A percentile compares a stretch with the other conserved stretches of the same genome.
Conservation (phyloP, 148 eudicot genomes). For the Agrostemma githago region DNA sequence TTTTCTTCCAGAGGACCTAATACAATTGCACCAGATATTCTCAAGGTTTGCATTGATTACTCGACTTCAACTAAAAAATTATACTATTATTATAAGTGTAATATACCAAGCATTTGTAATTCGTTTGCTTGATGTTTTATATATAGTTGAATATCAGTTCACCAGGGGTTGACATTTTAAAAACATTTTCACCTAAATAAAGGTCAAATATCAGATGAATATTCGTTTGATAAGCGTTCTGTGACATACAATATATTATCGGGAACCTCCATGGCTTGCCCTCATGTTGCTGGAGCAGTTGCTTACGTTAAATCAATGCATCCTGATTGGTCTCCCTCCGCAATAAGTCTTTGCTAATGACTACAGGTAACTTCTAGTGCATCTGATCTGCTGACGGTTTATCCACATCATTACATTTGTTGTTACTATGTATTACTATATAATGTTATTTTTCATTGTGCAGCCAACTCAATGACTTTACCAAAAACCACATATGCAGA, state of each 20-base stretch:
- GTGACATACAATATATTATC: constrained; percentile 38
- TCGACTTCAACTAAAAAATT: too few relatives aligned
- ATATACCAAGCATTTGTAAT: neutral
- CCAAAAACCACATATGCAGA: neutral
- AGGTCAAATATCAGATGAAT: constrained; percentile 34
- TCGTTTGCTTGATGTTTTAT: neutral
- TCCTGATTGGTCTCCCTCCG: constrained; percentile 66
- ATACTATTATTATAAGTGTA: too few relatives aligned
- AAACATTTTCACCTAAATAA: constrained; percentile 31
- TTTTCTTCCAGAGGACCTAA: constrained; percentile 74
- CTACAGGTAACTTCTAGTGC: too few relatives aligned
- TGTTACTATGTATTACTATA: too few relatives aligned
- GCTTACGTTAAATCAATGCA: constrained; percentile 53
- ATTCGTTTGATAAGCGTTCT: constrained; percentile 21
- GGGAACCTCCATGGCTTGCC: constrained; percentile 78
- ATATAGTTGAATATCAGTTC: constrained; percentile 58
- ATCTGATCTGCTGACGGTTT: too few relatives aligned
- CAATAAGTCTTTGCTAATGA: constrained; percentile 68
- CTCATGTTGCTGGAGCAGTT: constrained; percentile 58
- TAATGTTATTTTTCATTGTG: neutral
- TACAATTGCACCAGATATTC: constrained; percentile 41
- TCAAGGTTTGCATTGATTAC: constrained; percentile 40
- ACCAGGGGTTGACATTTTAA: constrained; percentile 64
- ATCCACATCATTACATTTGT: too few relatives aligned
- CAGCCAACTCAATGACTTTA: constrained; percentile 1